Conservation (phyloP, 208 protist species). For the Crithidia thermophila region DNA sequence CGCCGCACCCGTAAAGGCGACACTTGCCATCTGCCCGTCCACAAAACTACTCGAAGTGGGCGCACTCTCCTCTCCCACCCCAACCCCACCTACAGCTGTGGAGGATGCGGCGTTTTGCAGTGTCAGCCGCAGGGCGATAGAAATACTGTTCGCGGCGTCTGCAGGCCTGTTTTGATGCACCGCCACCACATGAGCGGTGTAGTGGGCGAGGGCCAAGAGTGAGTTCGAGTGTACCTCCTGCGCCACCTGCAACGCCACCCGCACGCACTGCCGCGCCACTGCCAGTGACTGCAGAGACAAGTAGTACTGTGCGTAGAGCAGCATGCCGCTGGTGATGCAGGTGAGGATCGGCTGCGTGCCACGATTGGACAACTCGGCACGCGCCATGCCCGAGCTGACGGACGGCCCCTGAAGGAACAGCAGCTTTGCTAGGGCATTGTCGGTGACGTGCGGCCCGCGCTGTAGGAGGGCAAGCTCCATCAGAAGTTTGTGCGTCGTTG, state of each 20-base stretch:
- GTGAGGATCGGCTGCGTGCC: constrained; percentile 62
- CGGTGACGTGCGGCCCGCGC: constrained; percentile 27
- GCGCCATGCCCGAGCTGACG: constrained; percentile 11
- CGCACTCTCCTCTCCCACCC: too few species aligned
- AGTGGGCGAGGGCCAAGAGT: constrained; percentile 74
- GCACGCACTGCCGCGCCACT: constrained; percentile 63
- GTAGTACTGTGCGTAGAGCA: constrained; percentile 80
- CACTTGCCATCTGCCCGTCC: constrained; percentile 44
- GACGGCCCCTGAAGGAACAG: constrained; percentile 33
- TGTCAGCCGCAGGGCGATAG: constrained; percentile 78
- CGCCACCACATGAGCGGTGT: constrained; percentile 67
- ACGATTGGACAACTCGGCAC: constrained; percentile 30
- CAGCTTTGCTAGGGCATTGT: constrained; percentile 45
- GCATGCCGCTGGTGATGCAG: constrained; percentile 80
- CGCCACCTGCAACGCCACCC: constrained; percentile 69
- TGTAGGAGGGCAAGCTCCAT: constrained; percentile 31
- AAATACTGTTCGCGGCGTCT: constrained; percentile 77
- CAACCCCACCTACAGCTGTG: neutral
- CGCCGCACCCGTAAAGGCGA: constrained; percentile 60
- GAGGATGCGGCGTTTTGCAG: neutral
- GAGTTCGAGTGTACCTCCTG: constrained; percentile 75
- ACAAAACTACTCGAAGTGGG: too few species aligned
- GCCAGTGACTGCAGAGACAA: constrained; percentile 57
- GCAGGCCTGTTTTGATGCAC: constrained; percentile 44
- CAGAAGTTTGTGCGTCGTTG: constrained; percentile 16